Evolutionary conservation across 2,329 filamentous ascomycete genomes (phyloP).

Genomic region (Phyllosticta capitalensis): DNA sequence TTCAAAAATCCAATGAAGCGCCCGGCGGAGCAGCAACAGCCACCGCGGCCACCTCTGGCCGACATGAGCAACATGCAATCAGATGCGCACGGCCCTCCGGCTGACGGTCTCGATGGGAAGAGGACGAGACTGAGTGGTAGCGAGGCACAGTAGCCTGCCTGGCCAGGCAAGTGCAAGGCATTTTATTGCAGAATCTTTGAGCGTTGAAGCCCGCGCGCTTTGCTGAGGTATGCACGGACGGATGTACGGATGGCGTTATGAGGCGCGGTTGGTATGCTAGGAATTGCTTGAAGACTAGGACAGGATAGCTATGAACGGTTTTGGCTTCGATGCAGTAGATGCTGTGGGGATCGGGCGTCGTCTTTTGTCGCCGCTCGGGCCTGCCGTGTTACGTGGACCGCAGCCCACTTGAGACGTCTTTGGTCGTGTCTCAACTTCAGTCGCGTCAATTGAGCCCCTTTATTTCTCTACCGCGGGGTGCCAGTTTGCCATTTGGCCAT

Average conservation of each 20-base stretch:
- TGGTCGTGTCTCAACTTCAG: too few relatives aligned
- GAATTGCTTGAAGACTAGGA: background rate
- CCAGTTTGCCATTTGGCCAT: too few relatives aligned
- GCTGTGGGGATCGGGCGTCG: too few relatives aligned
- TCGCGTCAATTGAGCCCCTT: too few relatives aligned
- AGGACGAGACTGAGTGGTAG: constrained; percentile 11
- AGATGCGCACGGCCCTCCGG: constrained; percentile 7
- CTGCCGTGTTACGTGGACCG: too few relatives aligned
- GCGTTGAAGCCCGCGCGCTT: background rate
- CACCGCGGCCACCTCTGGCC: constrained; percentile 26
- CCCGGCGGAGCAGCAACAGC: constrained; percentile 13
- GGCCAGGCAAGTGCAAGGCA: background rate
- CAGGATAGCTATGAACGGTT: too few relatives aligned
- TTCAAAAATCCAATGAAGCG: constrained; percentile 35
- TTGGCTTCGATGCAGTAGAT: too few relatives aligned
- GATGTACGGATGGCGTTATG: constrained; percentile 4
- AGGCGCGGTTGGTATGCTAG: background rate
- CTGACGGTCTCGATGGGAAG: constrained; percentile 28
- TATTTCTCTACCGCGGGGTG: too few relatives aligned
- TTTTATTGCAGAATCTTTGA: background rate
- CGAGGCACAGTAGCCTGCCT: constrained; percentile 11
- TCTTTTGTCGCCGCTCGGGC: too few relatives aligned
- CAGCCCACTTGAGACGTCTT: too few relatives aligned
- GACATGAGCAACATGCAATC: constrained; percentile 38
- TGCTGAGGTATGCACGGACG: background rate